phyloP scores from a whole-genome alignment of 1,284 basidiomycete genomes.

The Fomitopsis schrenkii region DNA sequence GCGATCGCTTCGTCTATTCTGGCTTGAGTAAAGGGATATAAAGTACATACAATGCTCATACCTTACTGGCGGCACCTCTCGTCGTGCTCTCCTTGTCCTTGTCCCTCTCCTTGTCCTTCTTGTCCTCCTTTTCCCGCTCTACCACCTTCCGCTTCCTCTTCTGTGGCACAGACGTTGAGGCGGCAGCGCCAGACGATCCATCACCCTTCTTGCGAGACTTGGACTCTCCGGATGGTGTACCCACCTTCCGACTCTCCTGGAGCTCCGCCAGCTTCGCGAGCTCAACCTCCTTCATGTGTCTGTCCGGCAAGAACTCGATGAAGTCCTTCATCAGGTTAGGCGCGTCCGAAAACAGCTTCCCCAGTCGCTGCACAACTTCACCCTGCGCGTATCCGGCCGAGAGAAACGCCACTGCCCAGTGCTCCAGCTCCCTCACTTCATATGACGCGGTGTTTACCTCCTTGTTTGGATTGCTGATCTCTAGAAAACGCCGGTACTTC shows the following conservation, averaged over 20 bases:
- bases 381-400: slow-evolving; percentile 33
- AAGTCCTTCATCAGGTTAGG: slow-evolving; percentile 91
- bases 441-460: slow-evolving; percentile 43
- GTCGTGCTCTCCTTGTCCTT: slow-evolving; percentile 15
- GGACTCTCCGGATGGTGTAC: slow-evolving; percentile 8
- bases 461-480: slow-evolving; percentile 75
- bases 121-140: slow-evolving; percentile 32
- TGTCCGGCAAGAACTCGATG: slow-evolving; percentile 86
- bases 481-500: slow-evolving; percentile 92
- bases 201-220: slow-evolving; percentile 18
- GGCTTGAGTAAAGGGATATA: not conserved
- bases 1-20: slow-evolving; percentile 18
- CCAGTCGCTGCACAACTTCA: slow-evolving; percentile 84
- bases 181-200: slow-evolving; percentile 2
- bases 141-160: slow-evolving; percentile 63
- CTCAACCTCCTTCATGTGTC: slow-evolving; percentile 45
- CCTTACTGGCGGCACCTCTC: slow-evolving; percentile 29
- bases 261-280: slow-evolving; percentile 21
- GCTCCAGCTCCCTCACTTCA: slow-evolving; percentile 65
- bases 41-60: slow-evolving; percentile 9
- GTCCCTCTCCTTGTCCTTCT: slow-evolving; percentile 28
- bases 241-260: slow-evolving; percentile 15
- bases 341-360: slow-evolving; percentile 81
- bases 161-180: slow-evolving; percentile 38
- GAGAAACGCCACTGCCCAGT: slow-evolving; percentile 42